Percentiles rank a stretch among this genome's conserved stretches.
phyloP scores from a whole-genome alignment of 768 basidiomycete genomes.

The Rubroboletus satanas region DNA sequence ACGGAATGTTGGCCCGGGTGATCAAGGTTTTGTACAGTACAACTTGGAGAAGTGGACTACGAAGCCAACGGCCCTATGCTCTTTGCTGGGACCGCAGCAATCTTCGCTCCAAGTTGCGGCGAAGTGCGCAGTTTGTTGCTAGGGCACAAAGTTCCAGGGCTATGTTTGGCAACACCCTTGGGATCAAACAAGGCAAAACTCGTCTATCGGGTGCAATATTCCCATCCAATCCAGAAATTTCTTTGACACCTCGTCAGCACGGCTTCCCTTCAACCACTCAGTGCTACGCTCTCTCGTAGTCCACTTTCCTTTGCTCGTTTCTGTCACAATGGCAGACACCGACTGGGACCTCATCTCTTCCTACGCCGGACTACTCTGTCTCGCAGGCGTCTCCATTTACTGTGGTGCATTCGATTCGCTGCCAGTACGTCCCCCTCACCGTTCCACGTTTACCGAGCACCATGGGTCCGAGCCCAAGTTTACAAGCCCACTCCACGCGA shows the following conservation, averaged over 20 bases:
- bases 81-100: background rate
- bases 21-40: background rate
- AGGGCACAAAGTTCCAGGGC: background rate
- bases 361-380: conserved; percentile 61
- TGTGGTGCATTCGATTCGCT: conserved; percentile 67
- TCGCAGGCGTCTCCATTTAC: conserved; percentile 67
- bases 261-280: background rate
- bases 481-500: conserved; percentile 7
- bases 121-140: background rate
- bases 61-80: background rate
- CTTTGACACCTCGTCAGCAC: background rate
- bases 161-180: too few relatives aligned
- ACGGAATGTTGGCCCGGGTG: conserved; percentile 2
- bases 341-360: conserved; percentile 64
- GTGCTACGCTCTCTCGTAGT: background rate
- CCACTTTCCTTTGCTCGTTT: background rate
- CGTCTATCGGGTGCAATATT: conserved; percentile 1
- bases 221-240: background rate
- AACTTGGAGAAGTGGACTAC: background rate
- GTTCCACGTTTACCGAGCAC: background rate
- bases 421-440: conserved; percentile 43
- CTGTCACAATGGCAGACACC: conserved; percentile 11
- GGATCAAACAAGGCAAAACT: conserved; percentile 21
- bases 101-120: background rate
- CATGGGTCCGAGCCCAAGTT: background rate